A percentile compares a stretch with the other conserved stretches of the same genome.
phyloP scores from a whole-genome alignment of 2,329 filamentous ascomycete species.

The Xylaria sp. region DNA sequence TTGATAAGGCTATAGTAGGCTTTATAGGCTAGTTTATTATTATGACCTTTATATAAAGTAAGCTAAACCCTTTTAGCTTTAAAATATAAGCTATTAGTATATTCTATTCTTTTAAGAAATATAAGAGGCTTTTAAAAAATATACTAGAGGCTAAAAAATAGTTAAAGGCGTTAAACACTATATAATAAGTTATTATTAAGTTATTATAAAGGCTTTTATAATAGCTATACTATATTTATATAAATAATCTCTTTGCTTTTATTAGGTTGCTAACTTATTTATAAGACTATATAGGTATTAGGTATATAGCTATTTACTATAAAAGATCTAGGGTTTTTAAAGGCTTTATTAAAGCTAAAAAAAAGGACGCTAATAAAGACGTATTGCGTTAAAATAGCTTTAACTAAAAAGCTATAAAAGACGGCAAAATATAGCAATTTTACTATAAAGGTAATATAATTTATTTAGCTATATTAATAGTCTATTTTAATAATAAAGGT shows the following conservation, averaged over 20 bases:
- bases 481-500: neutral
- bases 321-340: no score
- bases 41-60: neutral
- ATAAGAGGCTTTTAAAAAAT: neutral
- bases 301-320: no score
- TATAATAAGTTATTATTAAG: conserved; percentile 3
- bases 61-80: neutral
- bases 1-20: neutral
- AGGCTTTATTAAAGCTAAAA: no score
- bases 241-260: no score
- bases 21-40: neutral
- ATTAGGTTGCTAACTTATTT: no score
- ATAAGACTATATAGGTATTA: no score
- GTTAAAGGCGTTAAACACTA: neutral
- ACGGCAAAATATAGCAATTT: neutral
- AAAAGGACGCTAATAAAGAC: no score
- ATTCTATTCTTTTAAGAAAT: neutral
- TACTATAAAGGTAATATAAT: neutral
- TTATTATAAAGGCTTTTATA: neutral
- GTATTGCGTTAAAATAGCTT: no score
- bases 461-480: neutral
- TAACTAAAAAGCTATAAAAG: no score
- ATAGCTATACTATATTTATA: neutral
- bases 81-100: neutral
- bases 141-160: neutral